These are phyloP conservation scores for Rhododendron ovatum DNA, from an alignment of 148 eudicot species.

Conservation along the genomic window DNA sequence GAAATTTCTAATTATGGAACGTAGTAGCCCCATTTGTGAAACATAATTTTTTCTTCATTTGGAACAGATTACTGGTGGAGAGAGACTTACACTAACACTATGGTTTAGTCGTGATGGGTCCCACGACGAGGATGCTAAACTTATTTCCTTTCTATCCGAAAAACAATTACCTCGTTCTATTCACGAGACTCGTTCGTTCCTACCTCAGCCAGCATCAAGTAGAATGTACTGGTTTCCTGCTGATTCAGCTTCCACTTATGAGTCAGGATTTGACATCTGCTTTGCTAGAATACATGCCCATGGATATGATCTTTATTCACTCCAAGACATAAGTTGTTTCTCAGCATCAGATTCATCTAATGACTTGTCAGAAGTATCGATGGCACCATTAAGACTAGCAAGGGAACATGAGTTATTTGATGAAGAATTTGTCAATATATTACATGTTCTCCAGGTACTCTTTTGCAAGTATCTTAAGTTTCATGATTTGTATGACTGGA, in stretches of 20 bases:
- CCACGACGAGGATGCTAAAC: conserved; percentile 85
- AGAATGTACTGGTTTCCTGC: conserved; percentile 94
- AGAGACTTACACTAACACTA: conserved; percentile 76
- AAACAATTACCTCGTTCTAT: conserved; percentile 14
- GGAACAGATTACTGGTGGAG: conserved; percentile 73
- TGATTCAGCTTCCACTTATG: conserved; percentile 37
- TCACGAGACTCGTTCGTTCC: conserved; percentile 18
- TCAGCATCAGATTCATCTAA: conserved; percentile 20
- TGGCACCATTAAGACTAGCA: conserved; percentile 43
- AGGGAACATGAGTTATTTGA: conserved; percentile 43
- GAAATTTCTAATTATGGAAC: not conserved
- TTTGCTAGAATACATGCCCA: conserved; percentile 59
- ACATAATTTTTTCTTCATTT: not conserved
- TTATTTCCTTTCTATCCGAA: conserved; percentile 50
- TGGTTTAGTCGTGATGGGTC: conserved; percentile 85
- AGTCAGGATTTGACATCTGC: conserved; percentile 71
- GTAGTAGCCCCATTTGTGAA: not conserved
- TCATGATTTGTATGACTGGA: not conserved
- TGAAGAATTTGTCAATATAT: conserved; percentile 55
- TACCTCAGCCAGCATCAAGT: conserved; percentile 71
- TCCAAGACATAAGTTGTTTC: conserved; percentile 13
- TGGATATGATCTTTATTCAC: conserved; percentile 53
- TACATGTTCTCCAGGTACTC: conserved; percentile 88
- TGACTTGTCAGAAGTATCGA: conserved; percentile 35
- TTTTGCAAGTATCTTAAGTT: not conserved